These are phyloP conservation scores for Penicillium desertorum DNA, from an alignment of 495 filamentous ascomycete genomes.

Conservation along the genomic window DNA sequence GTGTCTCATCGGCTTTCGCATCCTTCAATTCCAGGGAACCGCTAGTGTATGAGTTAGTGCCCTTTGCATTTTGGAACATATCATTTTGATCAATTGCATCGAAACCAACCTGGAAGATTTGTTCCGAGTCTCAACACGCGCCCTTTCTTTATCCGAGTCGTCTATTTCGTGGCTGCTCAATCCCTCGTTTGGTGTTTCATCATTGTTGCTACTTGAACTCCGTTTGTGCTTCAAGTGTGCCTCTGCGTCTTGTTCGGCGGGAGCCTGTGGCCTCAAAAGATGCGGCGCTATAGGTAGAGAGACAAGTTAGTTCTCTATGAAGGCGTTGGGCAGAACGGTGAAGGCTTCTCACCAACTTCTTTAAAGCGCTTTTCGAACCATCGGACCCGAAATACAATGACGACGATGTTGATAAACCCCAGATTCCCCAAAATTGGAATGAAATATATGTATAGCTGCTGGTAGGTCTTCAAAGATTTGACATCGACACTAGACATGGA, in stretches of 20 bases:
- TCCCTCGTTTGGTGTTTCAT: slow-evolving; percentile 1
- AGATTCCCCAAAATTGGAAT: slow-evolving; percentile 36
- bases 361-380: slow-evolving; percentile 39
- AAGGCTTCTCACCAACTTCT: slow-evolving; percentile 15
- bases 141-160: not conserved
- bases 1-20: not conserved
- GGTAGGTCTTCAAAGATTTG: slow-evolving; percentile 39
- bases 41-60: slow-evolving; percentile 3
- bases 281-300: slow-evolving; percentile 6
- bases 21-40: not conserved
- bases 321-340: not conserved
- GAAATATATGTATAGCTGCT: slow-evolving; percentile 40
- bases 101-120: slow-evolving; percentile 10
- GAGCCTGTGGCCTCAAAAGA: slow-evolving; percentile 1
- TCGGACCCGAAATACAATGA: slow-evolving; percentile 34
- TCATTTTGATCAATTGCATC: no score
- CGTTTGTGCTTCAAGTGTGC: not conserved
- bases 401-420: slow-evolving; percentile 38
- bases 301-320: slow-evolving; percentile 5
- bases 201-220: not conserved
- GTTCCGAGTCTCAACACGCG: not conserved
- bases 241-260: slow-evolving; percentile 6
- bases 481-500: slow-evolving; percentile 31
- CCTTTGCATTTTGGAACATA: no score
- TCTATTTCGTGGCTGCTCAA: not conserved